phyloP scores from a whole-genome alignment of 176 grass and related monocot species.

The Eleusine indica region DNA sequence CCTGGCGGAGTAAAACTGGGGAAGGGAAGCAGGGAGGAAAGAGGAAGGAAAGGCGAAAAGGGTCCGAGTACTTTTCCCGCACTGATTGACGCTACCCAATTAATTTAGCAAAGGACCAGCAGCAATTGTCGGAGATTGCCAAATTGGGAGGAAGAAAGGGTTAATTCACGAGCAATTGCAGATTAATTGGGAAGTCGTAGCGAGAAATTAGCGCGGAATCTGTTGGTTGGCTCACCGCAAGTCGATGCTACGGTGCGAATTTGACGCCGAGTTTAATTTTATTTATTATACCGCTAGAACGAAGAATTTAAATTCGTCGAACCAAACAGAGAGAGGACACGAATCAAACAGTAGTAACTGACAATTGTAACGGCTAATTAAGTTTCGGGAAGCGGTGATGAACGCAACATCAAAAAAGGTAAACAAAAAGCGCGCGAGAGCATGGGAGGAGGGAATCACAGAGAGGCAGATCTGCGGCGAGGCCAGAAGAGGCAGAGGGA shows the following conservation, averaged over 20 bases:
- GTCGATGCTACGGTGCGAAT: not conserved
- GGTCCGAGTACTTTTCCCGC: conserved; percentile 1
- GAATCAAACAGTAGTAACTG: conserved; percentile 37
- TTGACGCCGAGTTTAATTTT: not conserved
- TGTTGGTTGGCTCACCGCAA: not conserved
- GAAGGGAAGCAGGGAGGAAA: not conserved
- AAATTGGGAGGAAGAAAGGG: not conserved
- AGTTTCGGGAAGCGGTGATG: not conserved
- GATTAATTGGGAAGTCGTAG: not conserved
- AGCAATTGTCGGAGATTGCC: not conserved
- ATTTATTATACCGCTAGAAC: not conserved
- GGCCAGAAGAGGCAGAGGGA: not conserved
- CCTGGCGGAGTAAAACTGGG: not conserved
- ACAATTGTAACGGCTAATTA: not conserved
- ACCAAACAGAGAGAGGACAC: not conserved
- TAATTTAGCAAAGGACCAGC: conserved; percentile 21
- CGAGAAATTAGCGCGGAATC: not conserved
- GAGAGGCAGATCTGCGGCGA: conserved; percentile 22
- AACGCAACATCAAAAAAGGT: not conserved
- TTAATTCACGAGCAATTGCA: not conserved
- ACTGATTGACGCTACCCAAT: not conserved
- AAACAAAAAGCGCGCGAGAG: not conserved
- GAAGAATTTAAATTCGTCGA: not conserved
- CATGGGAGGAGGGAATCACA: not conserved
- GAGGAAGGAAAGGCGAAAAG: not conserved